These are phyloP conservation scores for Haplosporangium sp. DNA, from an alignment of 371 early-diverging fungal genomes.

Conservation along the genomic window DNA sequence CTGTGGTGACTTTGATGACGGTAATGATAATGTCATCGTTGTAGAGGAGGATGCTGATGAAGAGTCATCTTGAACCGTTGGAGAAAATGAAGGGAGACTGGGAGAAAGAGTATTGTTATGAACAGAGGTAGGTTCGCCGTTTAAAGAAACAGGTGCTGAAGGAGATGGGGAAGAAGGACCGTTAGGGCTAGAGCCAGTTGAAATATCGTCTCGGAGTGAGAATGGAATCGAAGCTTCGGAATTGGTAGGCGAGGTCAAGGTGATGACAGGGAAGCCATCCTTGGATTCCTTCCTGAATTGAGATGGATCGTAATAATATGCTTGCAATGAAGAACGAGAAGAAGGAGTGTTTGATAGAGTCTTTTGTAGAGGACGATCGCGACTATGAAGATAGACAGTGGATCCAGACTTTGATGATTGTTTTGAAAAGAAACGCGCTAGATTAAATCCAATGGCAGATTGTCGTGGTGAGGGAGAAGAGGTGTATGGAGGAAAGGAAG, in stretches of 20 bases:
- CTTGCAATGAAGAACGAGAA: constrained; percentile 14
- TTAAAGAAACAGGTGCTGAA: not conserved
- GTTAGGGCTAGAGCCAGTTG: too few relatives aligned
- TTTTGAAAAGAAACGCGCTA: constrained; percentile 29
- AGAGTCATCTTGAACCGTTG: not conserved
- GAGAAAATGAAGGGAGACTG: not conserved
- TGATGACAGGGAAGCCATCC: constrained; percentile 40
- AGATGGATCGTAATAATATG: constrained; percentile 15
- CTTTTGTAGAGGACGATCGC: constrained; percentile 17
- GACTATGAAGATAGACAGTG: not conserved
- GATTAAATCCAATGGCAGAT: constrained; percentile 15
- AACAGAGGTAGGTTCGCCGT: too few relatives aligned
- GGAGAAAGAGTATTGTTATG: not conserved
- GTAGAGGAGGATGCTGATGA: too few relatives aligned
- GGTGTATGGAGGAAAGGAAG: constrained; percentile 20
- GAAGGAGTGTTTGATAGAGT: constrained; percentile 25
- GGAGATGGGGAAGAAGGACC: not conserved
- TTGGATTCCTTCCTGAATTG: constrained; percentile 17
- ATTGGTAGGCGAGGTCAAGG: constrained; percentile 44
- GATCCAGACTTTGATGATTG: not conserved
- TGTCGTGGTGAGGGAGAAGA: too few relatives aligned
- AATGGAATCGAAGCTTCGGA: constrained; percentile 27
- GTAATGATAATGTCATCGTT: not conserved
- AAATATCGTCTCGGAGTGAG: not conserved
- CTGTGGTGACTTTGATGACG: not conserved